Evolutionary conservation across 2,329 filamentous ascomycete species (phyloP), one percentile per base, ranked within the genome.

Genomic region (Fusarium domesticum): DNA sequence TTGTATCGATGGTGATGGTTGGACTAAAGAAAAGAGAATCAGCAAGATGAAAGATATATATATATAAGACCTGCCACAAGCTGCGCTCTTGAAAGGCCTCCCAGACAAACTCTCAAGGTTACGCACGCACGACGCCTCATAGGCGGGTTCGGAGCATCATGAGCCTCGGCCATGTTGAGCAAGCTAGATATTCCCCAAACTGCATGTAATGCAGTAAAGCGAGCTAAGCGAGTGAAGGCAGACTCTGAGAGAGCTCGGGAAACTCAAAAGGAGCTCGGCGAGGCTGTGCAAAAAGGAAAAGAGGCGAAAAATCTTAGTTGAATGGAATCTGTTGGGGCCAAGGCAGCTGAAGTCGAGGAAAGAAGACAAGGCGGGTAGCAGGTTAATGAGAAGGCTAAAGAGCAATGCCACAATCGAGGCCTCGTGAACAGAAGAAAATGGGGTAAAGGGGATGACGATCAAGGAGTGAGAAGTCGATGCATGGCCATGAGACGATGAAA

Each of bases 1-100:
- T 71, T 11, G 75, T 77, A 51, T 78, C 74, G 41, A 79, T 78
- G 39, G 73, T 79, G 47, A 78, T 78, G 41, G 75, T 77, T 28
- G 75, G 76, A 33, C 75, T 78, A 47, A 17, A 42, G 31, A 35
- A 8, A 47, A 46, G 43, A n/a, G n/a, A n/a, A n/a, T 58, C 19
- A 60, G 57, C 35, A 54, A 35, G 35, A 16, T 30, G 36, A 42
- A 30, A 33, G 47, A 53, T 43, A 44, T 18, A 8, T 20, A 35
- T 30, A 39, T 42, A 15, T 44, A 47, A 56, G 47, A 53, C 53
- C 46, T 41, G 32, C 40, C 37, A 18, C 6, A 17, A 20, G 16
- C 37, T 32, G 35, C 28, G n/a, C 12, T 35, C 14, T 23, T 12
- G 19, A 39, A 42, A 41, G 18, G 28, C 23, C 23, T 18, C 15